These are phyloP conservation scores for Fusarium sp. DNA, from an alignment of 2,329 filamentous ascomycete genomes.

Conservation along the genomic window DNA sequence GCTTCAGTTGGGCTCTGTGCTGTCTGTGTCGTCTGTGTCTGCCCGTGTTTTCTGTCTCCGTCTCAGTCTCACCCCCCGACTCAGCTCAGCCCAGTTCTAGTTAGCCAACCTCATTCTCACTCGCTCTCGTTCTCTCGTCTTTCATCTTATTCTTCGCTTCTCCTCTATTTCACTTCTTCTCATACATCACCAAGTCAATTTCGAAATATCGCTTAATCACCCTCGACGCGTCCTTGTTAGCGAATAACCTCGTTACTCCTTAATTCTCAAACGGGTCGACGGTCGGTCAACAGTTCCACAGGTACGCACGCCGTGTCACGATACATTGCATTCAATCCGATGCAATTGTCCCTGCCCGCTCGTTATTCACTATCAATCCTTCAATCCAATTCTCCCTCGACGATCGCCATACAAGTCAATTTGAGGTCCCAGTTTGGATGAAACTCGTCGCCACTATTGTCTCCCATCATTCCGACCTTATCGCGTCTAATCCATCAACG, in stretches of 20 bases:
- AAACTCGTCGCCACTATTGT: slow-evolving; percentile 18
- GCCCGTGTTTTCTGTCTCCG: slow-evolving; percentile 4
- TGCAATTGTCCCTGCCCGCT: slow-evolving; percentile 5
- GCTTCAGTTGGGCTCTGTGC: slow-evolving; percentile 7
- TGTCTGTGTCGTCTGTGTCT: not conserved
- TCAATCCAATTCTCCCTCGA: slow-evolving; percentile 8
- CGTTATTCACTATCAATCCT: slow-evolving; percentile 8
- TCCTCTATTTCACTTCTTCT: slow-evolving; percentile 13
- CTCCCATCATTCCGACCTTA: slow-evolving; percentile 23
- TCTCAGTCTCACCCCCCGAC: slow-evolving; percentile 11
- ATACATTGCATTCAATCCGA: slow-evolving; percentile 14
- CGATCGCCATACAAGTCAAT: slow-evolving; percentile 6
- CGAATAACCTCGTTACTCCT: slow-evolving; percentile 14
- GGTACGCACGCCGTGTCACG: slow-evolving; percentile 36
- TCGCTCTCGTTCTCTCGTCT: not conserved
- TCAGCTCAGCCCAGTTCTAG: not conserved
- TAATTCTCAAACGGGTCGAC: slow-evolving; percentile 3
- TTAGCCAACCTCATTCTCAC: slow-evolving; percentile 3
- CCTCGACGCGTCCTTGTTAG: slow-evolving; percentile 11
- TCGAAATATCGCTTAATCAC: slow-evolving; percentile 18
- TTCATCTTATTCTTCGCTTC: slow-evolving; percentile 4
- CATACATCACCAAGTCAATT: slow-evolving; percentile 24
- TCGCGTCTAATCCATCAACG: slow-evolving; percentile 8
- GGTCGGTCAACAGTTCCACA: slow-evolving; percentile 15
- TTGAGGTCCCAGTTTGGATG: not conserved